phyloP scores from a whole-genome alignment of 257 asterid species.

The Fraxinus cuspidata region DNA sequence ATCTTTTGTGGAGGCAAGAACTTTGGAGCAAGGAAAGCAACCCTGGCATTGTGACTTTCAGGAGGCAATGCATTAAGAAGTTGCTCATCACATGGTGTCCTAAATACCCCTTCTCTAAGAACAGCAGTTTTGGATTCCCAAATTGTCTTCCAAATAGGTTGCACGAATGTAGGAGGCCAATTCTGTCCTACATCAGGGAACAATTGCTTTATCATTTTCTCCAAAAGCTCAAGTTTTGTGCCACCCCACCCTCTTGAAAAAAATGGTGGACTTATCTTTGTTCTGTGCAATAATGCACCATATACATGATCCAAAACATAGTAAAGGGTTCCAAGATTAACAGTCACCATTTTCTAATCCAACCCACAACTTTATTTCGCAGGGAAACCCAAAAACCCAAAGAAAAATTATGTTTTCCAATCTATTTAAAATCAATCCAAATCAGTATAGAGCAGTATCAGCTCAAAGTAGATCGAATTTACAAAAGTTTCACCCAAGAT shows the following conservation, averaged over 20 bases:
- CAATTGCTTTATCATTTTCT: conserved; percentile 69
- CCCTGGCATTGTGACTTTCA: conserved; percentile 83
- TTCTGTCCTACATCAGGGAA: conserved; percentile 65
- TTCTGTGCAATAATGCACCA: conserved; percentile 88
- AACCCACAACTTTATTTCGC: conserved; percentile 13
- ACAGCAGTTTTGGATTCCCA: conserved; percentile 83
- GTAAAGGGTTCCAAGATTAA: conserved; percentile 82
- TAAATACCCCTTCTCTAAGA: conserved; percentile 80
- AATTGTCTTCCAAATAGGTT: conserved; percentile 80
- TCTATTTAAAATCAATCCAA: conserved; percentile 23
- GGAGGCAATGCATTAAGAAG: conserved; percentile 90
- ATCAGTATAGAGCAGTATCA: conserved; percentile 5
- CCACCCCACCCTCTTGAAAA: conserved; percentile 99
- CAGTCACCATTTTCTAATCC: conserved; percentile 53
- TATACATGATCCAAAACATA: conserved; percentile 86
- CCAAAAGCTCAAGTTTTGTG: conserved; percentile 76
- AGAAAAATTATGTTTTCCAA: conserved; percentile 18
- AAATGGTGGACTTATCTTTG: conserved; percentile 78
- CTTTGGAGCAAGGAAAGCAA: conserved; percentile 84
- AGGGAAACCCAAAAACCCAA: not conserved
- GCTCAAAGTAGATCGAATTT: conserved; percentile 25
- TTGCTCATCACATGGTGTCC: conserved; percentile 76
- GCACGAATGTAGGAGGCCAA: conserved; percentile 77
- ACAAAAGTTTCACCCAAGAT: not conserved
- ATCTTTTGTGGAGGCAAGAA: conserved; percentile 52